Evolutionary conservation across 2,329 filamentous ascomycete genomes (phyloP).

Genomic region (Alternaria arbusti): DNA sequence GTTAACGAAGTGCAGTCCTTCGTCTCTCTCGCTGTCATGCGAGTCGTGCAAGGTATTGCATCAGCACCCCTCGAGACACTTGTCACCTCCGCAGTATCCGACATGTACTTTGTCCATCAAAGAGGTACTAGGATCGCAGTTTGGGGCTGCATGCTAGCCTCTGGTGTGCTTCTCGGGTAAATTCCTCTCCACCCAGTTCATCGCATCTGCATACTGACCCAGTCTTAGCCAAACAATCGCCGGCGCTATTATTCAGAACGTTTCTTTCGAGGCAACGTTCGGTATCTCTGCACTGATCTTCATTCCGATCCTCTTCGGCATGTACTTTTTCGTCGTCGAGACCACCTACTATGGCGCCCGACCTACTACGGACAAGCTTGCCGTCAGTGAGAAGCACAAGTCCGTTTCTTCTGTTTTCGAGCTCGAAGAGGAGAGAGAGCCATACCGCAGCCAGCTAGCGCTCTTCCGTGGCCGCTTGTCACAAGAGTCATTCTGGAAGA

Average conservation of each 20-base stretch:
- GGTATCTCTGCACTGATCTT: slow-evolving; percentile 54
- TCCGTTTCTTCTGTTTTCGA: slow-evolving; percentile 27
- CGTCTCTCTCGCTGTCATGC: slow-evolving; percentile 55
- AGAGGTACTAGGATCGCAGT: slow-evolving; percentile 87
- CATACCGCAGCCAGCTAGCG: slow-evolving; percentile 31
- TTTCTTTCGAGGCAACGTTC: slow-evolving; percentile 53
- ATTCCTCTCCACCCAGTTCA: slow-evolving; percentile 29
- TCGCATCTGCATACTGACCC: slow-evolving; percentile 13
- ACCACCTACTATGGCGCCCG: slow-evolving; percentile 47
- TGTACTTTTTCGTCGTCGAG: slow-evolving; percentile 56
- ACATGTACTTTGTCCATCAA: slow-evolving; percentile 89
- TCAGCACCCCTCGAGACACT: slow-evolving; percentile 88
- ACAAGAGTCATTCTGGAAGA: slow-evolving; percentile 42
- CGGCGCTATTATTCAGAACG: slow-evolving; percentile 49
- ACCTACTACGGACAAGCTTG: slow-evolving; percentile 21
- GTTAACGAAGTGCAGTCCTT: slow-evolving; percentile 37
- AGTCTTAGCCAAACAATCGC: slow-evolving; percentile 52
- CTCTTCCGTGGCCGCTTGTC: slow-evolving; percentile 41
- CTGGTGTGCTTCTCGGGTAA: slow-evolving; percentile 50
- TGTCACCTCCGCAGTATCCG: slow-evolving; percentile 87
- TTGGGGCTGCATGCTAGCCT: slow-evolving; percentile 48
- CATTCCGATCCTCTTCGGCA: slow-evolving; percentile 48
- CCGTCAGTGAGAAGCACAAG: slow-evolving; percentile 31
- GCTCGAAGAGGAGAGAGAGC: slow-evolving; percentile 25
- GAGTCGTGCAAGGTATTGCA: slow-evolving; percentile 84